phyloP scores from a whole-genome alignment of 1,139 yeast species.

The Suhomyces panamericanus region DNA sequence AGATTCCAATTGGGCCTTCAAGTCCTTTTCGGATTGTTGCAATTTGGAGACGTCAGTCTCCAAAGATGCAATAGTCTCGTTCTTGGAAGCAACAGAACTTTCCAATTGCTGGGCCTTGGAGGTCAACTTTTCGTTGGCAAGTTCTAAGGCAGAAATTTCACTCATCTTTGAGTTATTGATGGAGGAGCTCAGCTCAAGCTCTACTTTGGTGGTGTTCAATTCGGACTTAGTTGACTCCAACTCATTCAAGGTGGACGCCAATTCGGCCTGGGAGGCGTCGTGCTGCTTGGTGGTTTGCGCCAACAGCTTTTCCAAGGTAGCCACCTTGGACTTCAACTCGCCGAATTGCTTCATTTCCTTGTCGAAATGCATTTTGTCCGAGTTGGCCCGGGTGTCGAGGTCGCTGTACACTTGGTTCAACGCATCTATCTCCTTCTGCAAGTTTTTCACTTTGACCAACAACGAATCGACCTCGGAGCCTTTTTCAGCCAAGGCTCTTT shows the following conservation, averaged over 20 bases:
- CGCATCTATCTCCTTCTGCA: slow-evolving; percentile 6
- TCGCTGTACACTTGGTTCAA: slow-evolving; percentile 3
- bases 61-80: background rate
- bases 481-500: slow-evolving; percentile 28
- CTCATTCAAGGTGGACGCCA: slow-evolving; percentile 2
- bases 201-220: background rate
- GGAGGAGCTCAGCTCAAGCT: background rate
- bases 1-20: background rate
- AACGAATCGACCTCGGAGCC: slow-evolving; percentile 20
- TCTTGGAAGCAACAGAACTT: background rate
- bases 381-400: slow-evolving; percentile 3
- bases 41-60: background rate
- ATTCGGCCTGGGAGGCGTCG: background rate
- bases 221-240: background rate
- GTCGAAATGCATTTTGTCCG: slow-evolving; percentile 13
- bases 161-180: background rate
- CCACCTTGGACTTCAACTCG: background rate
- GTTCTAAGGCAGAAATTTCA: background rate
- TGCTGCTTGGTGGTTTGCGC: background rate
- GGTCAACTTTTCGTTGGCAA: background rate
- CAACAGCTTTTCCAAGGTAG: background rate
- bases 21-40: background rate
- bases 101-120: background rate
- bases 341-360: background rate
- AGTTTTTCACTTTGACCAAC: slow-evolving; percentile 1